Base-by-base conservation (phyloP, 805 yeast species). In the Sugiyamaella boreocaroliniensis region DNA sequence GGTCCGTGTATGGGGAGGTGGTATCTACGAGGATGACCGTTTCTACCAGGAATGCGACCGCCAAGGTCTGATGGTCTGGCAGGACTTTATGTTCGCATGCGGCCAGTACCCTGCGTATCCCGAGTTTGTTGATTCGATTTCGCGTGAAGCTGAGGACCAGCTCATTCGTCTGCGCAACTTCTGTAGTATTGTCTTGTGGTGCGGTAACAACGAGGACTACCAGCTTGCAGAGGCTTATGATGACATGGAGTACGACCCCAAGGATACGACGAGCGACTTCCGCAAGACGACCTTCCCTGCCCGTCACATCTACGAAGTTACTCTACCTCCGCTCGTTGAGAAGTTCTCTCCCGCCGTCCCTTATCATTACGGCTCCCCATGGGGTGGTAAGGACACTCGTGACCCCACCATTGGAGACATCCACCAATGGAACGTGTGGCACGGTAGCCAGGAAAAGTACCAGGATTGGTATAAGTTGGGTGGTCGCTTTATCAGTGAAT, bases 381-480 rank as follows among this genome's bases (percentile, higher is more conserved):
- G 71, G 69, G 76, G 79, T 20, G 76, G 79, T 4, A 55, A 58
- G 8, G 52, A 54, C 5, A 60, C 75, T 10, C 53, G 63, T 7
- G 77, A 73, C 54, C 63, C 68, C 4, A 70, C 74, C 0, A 62
- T 68, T 16, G 82, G 82, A 1, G 82, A 78, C 58, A 65, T 75
- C 4, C 82, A 78, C 56, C 80, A 77, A 54, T 78, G 82, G 82
- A 76, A 76, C 56, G 78, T 78, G 8, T 78, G 81, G 81, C 82
- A 78, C 56, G 82, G 81, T 0, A 61, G 67, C 19, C 78, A 76
- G 59, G 74, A 72, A 50, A 71, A 68, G 54, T 77, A 77, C 57
- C 82, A 78, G 55, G 65, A 76, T 58, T 76, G 80, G 80, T 62
- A 64, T 43, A 65, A 68, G 47, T 61, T 77, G 1, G 73, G 70